Percentiles rank a stretch among this genome's conserved stretches.
phyloP scores from a whole-genome alignment of 345 rosid species.

The Fremontodendron californicum region DNA sequence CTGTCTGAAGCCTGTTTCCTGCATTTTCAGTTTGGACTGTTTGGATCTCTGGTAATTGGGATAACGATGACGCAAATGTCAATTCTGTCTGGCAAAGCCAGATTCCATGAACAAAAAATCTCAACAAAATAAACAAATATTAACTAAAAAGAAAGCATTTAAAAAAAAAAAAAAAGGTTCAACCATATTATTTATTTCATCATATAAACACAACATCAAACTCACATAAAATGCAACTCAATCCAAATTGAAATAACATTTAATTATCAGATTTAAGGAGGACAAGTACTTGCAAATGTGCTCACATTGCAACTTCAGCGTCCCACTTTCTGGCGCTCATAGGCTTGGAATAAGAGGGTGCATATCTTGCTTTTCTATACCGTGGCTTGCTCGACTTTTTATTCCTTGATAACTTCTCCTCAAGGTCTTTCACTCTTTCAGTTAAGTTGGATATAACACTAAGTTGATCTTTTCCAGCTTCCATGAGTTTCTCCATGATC shows the following conservation, averaged over 20 bases:
- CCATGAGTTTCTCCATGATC: conserved; percentile 59
- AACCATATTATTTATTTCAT: background rate
- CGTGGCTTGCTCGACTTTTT: conserved; percentile 18
- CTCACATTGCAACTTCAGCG: background rate
- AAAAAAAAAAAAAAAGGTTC: background rate
- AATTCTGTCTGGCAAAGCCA: background rate
- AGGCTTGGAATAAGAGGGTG: background rate
- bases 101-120: background rate
- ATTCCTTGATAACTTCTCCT: conserved; percentile 44
- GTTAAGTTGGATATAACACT: conserved; percentile 47
- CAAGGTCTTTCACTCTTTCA: conserved; percentile 53
- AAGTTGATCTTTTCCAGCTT: conserved; percentile 59
- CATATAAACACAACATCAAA: background rate
- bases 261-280: background rate
- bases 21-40: too few species aligned
- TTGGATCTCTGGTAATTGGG: too few species aligned
- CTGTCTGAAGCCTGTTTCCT: background rate
- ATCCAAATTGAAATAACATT: too few species aligned
- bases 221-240: background rate
- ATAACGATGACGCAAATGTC: too few species aligned
- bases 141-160: background rate
- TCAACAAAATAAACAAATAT: background rate
- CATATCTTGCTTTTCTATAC: background rate
- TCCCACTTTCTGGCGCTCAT: background rate
- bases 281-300: background rate